phyloP scores from a whole-genome alignment of 2,329 filamentous ascomycete species.

The Thielaviopsis euricoi region DNA sequence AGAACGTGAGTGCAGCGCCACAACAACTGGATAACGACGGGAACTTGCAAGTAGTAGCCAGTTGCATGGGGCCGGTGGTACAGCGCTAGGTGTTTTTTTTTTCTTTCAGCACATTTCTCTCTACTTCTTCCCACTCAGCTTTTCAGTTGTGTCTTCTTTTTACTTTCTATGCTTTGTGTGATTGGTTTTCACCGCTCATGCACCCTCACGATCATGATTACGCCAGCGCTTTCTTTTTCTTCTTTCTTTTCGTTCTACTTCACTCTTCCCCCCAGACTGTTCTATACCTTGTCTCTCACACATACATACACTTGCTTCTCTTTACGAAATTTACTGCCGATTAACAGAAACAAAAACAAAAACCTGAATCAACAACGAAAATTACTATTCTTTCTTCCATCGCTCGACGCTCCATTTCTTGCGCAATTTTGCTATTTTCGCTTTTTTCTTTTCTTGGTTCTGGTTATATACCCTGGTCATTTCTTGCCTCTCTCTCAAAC shows the following conservation, averaged over 20 bases:
- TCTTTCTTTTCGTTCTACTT: neutral
- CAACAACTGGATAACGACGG: too few species aligned
- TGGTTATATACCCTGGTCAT: neutral
- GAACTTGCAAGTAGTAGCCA: too few species aligned
- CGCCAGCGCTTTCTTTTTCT: slow-evolving; percentile 2
- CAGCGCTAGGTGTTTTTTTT: neutral
- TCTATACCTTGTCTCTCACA: too few species aligned
- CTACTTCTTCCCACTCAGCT: neutral
- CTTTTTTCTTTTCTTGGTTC: neutral
- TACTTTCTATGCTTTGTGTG: neutral
- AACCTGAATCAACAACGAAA: too few species aligned
- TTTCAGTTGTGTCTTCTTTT: neutral
- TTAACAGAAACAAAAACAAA: too few species aligned
- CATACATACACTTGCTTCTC: neutral
- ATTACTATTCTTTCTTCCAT: neutral
- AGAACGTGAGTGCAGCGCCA: too few species aligned
- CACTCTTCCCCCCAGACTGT: neutral
- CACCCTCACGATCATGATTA: slow-evolving; percentile 13
- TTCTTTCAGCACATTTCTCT: neutral
- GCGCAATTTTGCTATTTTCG: neutral
- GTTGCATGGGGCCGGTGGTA: too few species aligned
- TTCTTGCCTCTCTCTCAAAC: neutral
- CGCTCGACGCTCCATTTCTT: too few species aligned
- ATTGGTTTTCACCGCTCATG: slow-evolving; percentile 26
- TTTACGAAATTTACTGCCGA: too few species aligned